Evolutionary conservation across 129 eudicot species (phyloP), one percentile per base, ranked within the genome.

Genomic region (Lactuca saligna): DNA sequence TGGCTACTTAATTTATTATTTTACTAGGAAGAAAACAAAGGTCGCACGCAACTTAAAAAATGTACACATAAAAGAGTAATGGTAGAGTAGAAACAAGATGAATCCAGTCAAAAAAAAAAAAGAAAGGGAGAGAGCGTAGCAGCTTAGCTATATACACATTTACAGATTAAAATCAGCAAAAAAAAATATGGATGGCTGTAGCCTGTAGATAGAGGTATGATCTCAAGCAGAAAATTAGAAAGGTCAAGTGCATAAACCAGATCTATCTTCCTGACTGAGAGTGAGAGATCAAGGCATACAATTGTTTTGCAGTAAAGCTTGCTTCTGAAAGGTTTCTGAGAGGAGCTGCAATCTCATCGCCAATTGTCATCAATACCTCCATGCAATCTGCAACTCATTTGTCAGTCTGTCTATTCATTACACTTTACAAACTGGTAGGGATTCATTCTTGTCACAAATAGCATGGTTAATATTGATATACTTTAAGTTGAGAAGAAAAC

Each of bases 281-380:
- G 29, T 25, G 29, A 29, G 66, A 78, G 33, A 82, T 62, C 20
- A 76, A 70, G 38, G 72, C 71, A 71, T 68, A 66, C 46, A 90
- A 74, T 67, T 86, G 82, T 75, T 67, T 82, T 1, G 94, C 97
- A 4, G 80, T 84, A 82, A 84, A 84, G 68, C 84, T 90, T 42
- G 71, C 86, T 66, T 82, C 94, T 55, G 69, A 71, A 61, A 90
- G 87, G 82, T 70, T 50, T 54, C 66, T 72, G 12, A 90, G 76
- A 50, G 83, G 78, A 51, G 7, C 15, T 4, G 76, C 78, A 4
- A 90, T 69, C 76, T 86, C 97, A 46, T 71, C 68, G 2, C 79
- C 82, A 38, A 71, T 73, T 63, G 67, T 65, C 84, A 73, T 71
- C 73, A 89, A 59, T 53, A 82, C 44, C 55, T 59, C 70, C 83